These are phyloP conservation scores for Castanopsis chinensis DNA, from an alignment of 306 rosid species.

Conservation along the genomic window DNA sequence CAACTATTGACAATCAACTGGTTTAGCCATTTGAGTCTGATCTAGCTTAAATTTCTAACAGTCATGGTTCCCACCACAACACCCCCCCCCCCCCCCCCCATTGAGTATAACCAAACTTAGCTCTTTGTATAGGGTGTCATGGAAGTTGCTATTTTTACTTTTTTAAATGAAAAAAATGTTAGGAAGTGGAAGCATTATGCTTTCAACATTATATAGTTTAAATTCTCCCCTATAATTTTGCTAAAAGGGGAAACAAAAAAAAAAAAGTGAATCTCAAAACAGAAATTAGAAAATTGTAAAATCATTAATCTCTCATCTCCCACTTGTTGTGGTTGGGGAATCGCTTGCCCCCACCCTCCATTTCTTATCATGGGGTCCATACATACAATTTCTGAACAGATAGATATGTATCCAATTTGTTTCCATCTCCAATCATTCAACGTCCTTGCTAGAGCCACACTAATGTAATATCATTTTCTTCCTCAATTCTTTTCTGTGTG, in stretches of 20 bases:
- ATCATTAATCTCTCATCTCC: slow-evolving; percentile 7
- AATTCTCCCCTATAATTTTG: not conserved
- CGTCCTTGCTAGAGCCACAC: slow-evolving; percentile 34
- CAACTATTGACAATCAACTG: no score
- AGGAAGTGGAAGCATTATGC: not conserved
- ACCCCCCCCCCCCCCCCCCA: no score
- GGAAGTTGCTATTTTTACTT: not conserved
- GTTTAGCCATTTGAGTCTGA: no score
- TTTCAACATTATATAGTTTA: not conserved
- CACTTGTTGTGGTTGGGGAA: slow-evolving; percentile 62
- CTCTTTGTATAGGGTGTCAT: not conserved
- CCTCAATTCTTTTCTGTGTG: slow-evolving; percentile 38
- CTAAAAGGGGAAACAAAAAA: not conserved
- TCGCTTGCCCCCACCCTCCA: slow-evolving; percentile 59
- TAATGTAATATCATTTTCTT: slow-evolving; percentile 47
- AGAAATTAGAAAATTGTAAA: not conserved
- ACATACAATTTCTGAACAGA: slow-evolving; percentile 40
- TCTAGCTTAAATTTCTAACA: no score
- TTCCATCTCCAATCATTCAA: slow-evolving; percentile 49
- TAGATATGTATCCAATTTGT: slow-evolving; percentile 30
- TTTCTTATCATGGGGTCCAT: slow-evolving; percentile 28
- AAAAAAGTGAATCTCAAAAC: not conserved
- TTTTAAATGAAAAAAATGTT: not conserved
- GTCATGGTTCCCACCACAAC: no score
- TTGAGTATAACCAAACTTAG: no score